Conservation (phyloP, 495 filamentous ascomycete species). For the Neurospora sp. region DNA sequence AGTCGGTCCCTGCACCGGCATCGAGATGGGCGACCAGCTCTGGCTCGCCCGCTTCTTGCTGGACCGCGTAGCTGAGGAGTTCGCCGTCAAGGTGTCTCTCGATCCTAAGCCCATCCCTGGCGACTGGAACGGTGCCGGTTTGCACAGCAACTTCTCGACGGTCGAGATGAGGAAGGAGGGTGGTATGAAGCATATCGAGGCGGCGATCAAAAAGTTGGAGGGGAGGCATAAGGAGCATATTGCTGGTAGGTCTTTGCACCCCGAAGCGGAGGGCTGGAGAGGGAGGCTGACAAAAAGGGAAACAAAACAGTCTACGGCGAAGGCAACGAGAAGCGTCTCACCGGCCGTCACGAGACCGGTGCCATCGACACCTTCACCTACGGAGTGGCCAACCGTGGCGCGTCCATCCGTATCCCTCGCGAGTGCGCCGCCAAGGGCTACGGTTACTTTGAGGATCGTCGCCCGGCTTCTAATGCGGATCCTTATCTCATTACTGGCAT, state of each 20-base stretch:
- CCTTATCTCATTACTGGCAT: slow-evolving; percentile 50
- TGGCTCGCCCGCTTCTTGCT: slow-evolving; percentile 92
- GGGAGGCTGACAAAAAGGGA: no score
- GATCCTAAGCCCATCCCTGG: slow-evolving; percentile 91
- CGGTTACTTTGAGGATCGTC: slow-evolving; percentile 92
- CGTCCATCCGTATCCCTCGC: slow-evolving; percentile 74
- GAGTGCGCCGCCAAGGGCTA: slow-evolving; percentile 78
- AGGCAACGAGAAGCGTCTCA: slow-evolving; percentile 77
- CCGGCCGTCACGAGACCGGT: slow-evolving; percentile 80
- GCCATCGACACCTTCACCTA: slow-evolving; percentile 84
- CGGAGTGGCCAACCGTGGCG: slow-evolving; percentile 87
- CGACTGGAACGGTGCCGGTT: slow-evolving; percentile 95
- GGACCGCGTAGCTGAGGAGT: slow-evolving; percentile 87
- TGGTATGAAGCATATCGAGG: slow-evolving; percentile 82
- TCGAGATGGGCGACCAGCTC: slow-evolving; percentile 85
- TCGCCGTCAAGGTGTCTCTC: slow-evolving; percentile 85
- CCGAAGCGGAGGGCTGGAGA: no score
- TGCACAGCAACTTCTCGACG: slow-evolving; percentile 81
- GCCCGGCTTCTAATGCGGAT: slow-evolving; percentile 84
- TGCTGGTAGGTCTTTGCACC: slow-evolving; percentile 20
- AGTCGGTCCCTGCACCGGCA: slow-evolving; percentile 80
- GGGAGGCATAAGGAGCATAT: slow-evolving; percentile 84
- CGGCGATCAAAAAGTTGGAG: slow-evolving; percentile 46
- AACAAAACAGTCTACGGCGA: slow-evolving; percentile 58
- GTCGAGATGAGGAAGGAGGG: slow-evolving; percentile 70